Evolutionary conservation across 2,329 filamentous ascomycete species (phyloP).

Genomic region (Pseudogymnoascus sp.): DNA sequence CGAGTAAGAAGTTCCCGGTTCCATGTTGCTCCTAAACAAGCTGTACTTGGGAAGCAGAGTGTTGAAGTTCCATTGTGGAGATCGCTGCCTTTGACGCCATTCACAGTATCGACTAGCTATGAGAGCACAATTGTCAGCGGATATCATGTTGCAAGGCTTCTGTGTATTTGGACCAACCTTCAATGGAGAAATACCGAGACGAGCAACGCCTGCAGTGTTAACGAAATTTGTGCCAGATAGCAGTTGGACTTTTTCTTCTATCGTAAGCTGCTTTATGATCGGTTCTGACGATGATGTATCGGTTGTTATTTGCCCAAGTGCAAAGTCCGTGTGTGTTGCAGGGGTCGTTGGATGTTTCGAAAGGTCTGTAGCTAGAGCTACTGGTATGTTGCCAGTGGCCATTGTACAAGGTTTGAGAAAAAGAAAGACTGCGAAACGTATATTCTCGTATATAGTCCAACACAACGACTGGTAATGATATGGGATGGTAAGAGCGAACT

Average conservation of each 20-base stretch:
- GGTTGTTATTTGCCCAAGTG: neutral
- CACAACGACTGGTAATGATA: neutral
- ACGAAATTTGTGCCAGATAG: conserved; percentile 25
- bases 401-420: neutral
- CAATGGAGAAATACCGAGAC: conserved; percentile 24
- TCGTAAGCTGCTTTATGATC: conserved; percentile 21
- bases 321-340: neutral
- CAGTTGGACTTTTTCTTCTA: conserved; percentile 28
- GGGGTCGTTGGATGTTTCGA: neutral
- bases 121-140: neutral
- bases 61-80: conserved; percentile 10
- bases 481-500: neutral
- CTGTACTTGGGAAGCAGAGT: neutral
- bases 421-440: neutral
- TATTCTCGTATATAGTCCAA: neutral
- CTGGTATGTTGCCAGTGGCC: neutral
- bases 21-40: conserved; percentile 24
- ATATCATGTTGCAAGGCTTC: neutral
- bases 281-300: neutral
- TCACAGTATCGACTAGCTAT: conserved; percentile 13
- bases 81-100: conserved; percentile 12
- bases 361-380: neutral
- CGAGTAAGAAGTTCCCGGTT: conserved; percentile 21
- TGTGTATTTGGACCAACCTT: conserved; percentile 19
- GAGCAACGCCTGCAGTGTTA: conserved; percentile 22